These are phyloP conservation scores for Solanum medicagineum DNA, from an alignment of 257 asterid genomes.

Conservation along the genomic window DNA sequence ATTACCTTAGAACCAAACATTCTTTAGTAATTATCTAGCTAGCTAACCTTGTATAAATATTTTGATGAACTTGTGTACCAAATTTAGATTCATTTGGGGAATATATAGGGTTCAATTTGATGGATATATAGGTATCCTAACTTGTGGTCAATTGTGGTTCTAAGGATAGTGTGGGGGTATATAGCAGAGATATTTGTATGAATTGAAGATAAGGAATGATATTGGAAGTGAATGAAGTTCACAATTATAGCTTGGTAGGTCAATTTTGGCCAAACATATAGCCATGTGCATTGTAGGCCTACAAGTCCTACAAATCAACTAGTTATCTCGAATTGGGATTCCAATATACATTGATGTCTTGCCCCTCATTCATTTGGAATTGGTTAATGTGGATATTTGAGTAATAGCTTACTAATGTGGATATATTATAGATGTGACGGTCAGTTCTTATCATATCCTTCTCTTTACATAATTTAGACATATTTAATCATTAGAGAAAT, in stretches of 20 bases:
- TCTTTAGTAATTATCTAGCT: background rate
- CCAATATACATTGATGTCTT: background rate
- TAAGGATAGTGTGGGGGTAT: background rate
- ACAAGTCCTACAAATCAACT: background rate
- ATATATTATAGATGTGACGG: background rate
- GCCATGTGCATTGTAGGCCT: background rate
- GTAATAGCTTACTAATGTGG: background rate
- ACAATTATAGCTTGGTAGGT: background rate
- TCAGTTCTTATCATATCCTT: background rate
- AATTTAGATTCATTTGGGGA: background rate
- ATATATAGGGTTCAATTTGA: background rate
- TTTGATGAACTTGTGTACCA: background rate
- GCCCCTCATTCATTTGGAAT: background rate
- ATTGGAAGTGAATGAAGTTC: background rate
- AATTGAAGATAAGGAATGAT: background rate
- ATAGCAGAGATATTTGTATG: background rate
- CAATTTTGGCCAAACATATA: background rate
- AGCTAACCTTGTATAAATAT: background rate
- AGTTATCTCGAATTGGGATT: background rate
- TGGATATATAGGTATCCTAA: background rate
- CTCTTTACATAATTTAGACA: background rate
- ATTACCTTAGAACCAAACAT: slow-evolving; percentile 30
- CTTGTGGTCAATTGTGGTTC: background rate
- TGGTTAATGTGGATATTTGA: background rate
- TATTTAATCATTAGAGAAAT: background rate